These are phyloP conservation scores for Paraphaeosphaeria sporulosa DNA, from an alignment of 2,329 filamentous ascomycete genomes.

Conservation along the genomic window DNA sequence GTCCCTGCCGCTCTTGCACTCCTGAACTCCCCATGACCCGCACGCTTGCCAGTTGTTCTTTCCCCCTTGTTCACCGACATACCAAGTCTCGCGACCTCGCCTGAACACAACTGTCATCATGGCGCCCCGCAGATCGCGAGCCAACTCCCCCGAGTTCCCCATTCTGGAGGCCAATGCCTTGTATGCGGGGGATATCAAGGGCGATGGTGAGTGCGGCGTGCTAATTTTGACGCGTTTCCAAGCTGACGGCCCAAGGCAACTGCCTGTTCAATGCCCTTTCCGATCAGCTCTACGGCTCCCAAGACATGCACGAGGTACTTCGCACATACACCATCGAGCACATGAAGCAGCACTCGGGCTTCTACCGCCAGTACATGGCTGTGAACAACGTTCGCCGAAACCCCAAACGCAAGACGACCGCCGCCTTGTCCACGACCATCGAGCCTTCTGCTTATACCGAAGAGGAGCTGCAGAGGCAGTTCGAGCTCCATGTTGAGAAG, in stretches of 20 bases:
- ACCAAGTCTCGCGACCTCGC: constrained; percentile 42
- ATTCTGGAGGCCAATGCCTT: constrained; percentile 64
- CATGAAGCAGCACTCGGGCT: constrained; percentile 66
- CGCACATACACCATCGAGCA: constrained; percentile 67
- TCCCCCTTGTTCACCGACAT: constrained; percentile 35
- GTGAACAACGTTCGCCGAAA: constrained; percentile 62
- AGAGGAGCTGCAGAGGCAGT: constrained; percentile 61
- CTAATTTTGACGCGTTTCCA: constrained; percentile 15
- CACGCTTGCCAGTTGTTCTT: constrained; percentile 33
- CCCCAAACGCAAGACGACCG: constrained; percentile 64
- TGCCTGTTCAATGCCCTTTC: constrained; percentile 74
- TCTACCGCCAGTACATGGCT: constrained; percentile 71
- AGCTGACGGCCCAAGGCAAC: constrained; percentile 62
- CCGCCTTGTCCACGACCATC: constrained; percentile 52
- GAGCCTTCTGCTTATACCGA: constrained; percentile 58
- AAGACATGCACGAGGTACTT: constrained; percentile 65
- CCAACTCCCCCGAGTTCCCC: constrained; percentile 58
- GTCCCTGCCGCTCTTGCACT: constrained; percentile 17
- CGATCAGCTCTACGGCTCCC: constrained; percentile 70
- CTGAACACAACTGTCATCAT: constrained; percentile 36
- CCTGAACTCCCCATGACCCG: constrained; percentile 33
- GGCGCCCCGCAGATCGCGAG: constrained; percentile 40
- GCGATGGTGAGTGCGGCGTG: constrained; percentile 64
- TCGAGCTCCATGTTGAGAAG: constrained; percentile 63
- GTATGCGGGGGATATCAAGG: constrained; percentile 65